Evolutionary conservation across 176 grass and related monocot species (phyloP).

Genomic region (Oryza punctata): DNA sequence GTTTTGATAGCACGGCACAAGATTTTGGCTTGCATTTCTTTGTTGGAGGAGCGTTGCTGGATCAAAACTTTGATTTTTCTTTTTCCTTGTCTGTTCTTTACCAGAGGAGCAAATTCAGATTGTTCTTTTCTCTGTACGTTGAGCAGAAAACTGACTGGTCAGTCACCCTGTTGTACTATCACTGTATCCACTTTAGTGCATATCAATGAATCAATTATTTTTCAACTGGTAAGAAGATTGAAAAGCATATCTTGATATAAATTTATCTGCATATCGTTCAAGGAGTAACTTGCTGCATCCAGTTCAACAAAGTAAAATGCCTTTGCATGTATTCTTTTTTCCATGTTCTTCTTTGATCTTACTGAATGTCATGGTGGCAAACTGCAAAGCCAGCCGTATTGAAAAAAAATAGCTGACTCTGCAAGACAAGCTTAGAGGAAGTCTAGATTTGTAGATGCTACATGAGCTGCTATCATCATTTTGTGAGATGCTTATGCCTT

Average conservation of each 20-base stretch:
- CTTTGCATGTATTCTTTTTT: conserved; percentile 4
- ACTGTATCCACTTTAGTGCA: conserved; percentile 37
- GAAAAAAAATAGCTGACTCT: background rate
- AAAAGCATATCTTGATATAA: background rate
- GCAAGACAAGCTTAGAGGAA: background rate
- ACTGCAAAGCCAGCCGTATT: background rate
- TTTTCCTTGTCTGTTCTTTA: conserved; percentile 22
- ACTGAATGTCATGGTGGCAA: background rate
- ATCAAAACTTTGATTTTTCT: conserved; percentile 27
- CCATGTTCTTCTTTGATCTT: background rate
- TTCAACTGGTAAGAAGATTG: conserved; percentile 1
- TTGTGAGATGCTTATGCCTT: background rate
- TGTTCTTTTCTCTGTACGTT: conserved; percentile 27
- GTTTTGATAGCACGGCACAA: conserved; percentile 42
- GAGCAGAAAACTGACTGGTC: conserved; percentile 35
- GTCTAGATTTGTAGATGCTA: background rate
- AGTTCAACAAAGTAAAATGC: background rate
- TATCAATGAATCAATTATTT: conserved; percentile 42
- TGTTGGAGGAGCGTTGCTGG: conserved; percentile 24
- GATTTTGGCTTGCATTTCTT: conserved; percentile 37
- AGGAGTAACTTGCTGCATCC: background rate
- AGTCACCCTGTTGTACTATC: conserved; percentile 39
- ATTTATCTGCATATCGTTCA: background rate
- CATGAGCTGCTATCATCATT: background rate
- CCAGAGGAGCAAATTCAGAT: conserved; percentile 33